Conservation (phyloP, 331 rosid genomes). For the Erythrophleum ivorense region DNA sequence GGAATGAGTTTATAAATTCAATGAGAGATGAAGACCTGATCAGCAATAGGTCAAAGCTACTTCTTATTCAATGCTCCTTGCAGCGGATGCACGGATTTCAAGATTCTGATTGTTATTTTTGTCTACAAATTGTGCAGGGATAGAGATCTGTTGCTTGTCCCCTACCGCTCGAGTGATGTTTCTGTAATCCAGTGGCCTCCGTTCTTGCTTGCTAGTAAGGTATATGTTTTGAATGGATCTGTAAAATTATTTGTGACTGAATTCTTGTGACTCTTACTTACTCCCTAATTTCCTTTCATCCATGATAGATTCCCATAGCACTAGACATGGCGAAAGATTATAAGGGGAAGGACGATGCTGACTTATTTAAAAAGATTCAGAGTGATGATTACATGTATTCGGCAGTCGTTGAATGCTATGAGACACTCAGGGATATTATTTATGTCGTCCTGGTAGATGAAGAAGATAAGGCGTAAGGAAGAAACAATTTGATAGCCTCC, state of each 20-base stretch:
- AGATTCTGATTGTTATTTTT: conserved; percentile 48
- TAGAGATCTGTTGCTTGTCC: conserved; percentile 88
- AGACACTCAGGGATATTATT: conserved; percentile 75
- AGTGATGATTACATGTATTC: conserved; percentile 78
- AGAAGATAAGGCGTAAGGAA: conserved; percentile 68
- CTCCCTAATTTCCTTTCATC: conserved; percentile 38
- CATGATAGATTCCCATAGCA: conserved; percentile 92
- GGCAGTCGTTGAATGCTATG: conserved; percentile 91
- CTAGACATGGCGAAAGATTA: conserved; percentile 97
- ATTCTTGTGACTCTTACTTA: conserved; percentile 24
- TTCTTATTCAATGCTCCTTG: conserved; percentile 30
- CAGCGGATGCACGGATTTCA: conserved; percentile 29
- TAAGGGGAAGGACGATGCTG: conserved; percentile 75
- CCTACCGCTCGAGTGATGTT: conserved; percentile 60
- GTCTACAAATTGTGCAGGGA: conserved; percentile 62
- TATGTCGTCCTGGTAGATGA: conserved; percentile 53
- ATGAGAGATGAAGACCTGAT: conserved; percentile 96
- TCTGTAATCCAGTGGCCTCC: conserved; percentile 99
- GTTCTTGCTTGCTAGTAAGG: conserved; percentile 98
- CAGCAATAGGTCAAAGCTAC: conserved; percentile 63
- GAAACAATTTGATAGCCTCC: conserved; percentile 8
- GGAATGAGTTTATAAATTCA: conserved; percentile 81
- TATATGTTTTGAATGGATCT: conserved; percentile 45
- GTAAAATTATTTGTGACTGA: conserved; percentile 22
- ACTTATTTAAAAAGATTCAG: conserved; percentile 73